Base-by-base conservation (phyloP, 73 alveolate species). In the Paramecium sonneborni region DNA sequence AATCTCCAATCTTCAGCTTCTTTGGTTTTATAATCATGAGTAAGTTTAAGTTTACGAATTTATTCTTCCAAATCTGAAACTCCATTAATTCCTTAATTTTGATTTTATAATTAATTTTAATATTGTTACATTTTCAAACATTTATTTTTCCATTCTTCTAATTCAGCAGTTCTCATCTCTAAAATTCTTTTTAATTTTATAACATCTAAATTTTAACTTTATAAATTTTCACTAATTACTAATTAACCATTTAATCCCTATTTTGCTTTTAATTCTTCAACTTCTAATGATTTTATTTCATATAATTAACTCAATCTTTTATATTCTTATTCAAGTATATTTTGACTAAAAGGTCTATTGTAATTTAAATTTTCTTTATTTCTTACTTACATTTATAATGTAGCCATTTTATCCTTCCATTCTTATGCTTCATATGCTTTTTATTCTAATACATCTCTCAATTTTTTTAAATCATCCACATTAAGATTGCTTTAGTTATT, bases 101-200 rank as follows among this genome's bases (percentile, higher is more conserved):
- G 87, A 74, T 62, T 62, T 62, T 62, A 30, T 32, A 62, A 62
- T 32, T 7, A 74, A 8, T 18, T 39, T 74, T 74, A 37, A 74
- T 34, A 39, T 23, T 34, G 21, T 39, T 74, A 39, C 37, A 74
- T 15, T 37, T 74, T 79, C 9, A 79, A 44, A 79, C 72, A 79
- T 46, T 46, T 79, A 20, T 38, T 79, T 20, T 44, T 79, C 90
- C 90, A 79, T 26, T 79, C 90, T 21, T 79, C 90, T 18, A 21
- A n/a, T 79, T 79, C 90, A 43, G 90, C 90, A 30, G 90, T 79
- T 46, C 90, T 79, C 74, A 79, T 43, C 7, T 79, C 90, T 21
- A 79, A 44, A 41, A 79, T 21, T 43, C 90, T 11, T 44, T 44
- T 79, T 18, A 79, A 2, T 44, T 79, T 79, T 1, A 41, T 23